phyloP scores from a whole-genome alignment of 805 yeast genomes.

The Zygosaccharomyces kombuchaensis region DNA sequence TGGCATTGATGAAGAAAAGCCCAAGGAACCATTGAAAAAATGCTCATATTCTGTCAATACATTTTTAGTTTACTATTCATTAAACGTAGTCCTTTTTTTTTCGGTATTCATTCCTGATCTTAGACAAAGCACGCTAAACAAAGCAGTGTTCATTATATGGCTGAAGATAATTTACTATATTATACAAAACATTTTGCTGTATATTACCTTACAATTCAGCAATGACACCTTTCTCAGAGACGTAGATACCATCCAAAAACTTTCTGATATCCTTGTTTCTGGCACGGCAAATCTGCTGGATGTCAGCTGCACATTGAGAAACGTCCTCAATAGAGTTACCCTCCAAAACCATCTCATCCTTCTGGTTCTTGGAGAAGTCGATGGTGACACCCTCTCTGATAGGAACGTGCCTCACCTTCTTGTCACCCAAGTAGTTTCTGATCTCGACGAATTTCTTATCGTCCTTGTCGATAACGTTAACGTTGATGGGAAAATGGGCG shows the following conservation, averaged over 20 bases:
- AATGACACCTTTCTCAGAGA: slow-evolving; percentile 89
- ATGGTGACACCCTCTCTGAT: slow-evolving; percentile 86
- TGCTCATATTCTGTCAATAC: neutral
- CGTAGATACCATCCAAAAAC: slow-evolving; percentile 99
- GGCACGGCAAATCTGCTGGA: slow-evolving; percentile 96
- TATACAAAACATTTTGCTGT: slow-evolving; percentile 1
- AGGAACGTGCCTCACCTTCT: slow-evolving; percentile 86
- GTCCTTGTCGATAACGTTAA: slow-evolving; percentile 79
- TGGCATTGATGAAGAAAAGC: slow-evolving; percentile 61
- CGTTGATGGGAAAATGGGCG: slow-evolving; percentile 99
- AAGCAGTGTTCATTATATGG: slow-evolving; percentile 6
- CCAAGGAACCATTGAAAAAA: slow-evolving; percentile 62
- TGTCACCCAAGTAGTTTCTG: slow-evolving; percentile 99
- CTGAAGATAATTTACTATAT: slow-evolving; percentile 3
- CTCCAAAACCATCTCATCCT: slow-evolving; percentile 88
- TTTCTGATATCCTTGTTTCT: slow-evolving; percentile 99
- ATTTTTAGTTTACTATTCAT: neutral
- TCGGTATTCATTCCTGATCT: neutral
- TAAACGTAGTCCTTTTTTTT: neutral
- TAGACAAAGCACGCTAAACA: neutral
- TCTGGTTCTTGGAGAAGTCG: slow-evolving; percentile 74
- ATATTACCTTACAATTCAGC: slow-evolving; percentile 39
- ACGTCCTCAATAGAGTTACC: slow-evolving; percentile 46
- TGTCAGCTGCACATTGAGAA: slow-evolving; percentile 25
- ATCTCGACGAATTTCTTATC: slow-evolving; percentile 78